These are phyloP conservation scores for Trichosanthes truncata DNA, from an alignment of 306 rosid species.

Conservation along the genomic window DNA sequence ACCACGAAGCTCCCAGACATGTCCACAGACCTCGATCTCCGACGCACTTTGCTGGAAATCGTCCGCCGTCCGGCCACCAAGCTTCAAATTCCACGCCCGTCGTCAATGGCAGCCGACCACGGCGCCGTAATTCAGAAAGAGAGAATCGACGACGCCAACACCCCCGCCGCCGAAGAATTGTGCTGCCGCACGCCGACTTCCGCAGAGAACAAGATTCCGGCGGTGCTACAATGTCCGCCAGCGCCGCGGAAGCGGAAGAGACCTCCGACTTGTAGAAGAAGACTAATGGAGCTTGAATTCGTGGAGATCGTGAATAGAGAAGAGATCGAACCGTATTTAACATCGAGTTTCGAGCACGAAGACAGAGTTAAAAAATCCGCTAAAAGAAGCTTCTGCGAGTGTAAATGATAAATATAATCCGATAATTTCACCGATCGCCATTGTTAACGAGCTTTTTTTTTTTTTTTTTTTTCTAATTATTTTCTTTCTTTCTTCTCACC, in stretches of 20 bases:
- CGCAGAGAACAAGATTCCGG: constrained; percentile 11
- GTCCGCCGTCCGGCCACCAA: background rate
- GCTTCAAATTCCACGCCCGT: background rate
- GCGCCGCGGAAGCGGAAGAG: constrained; percentile 28
- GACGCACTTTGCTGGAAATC: background rate
- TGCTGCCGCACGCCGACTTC: constrained; percentile 13
- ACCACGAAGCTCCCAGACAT: too few species aligned
- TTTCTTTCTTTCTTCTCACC: background rate
- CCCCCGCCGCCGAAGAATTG: background rate
- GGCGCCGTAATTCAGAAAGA: background rate
- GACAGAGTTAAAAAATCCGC: background rate
- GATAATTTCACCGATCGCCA: background rate
- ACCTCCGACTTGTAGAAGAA: constrained; percentile 30
- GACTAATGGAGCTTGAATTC: constrained; percentile 34
- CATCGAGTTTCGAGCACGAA: constrained; percentile 20
- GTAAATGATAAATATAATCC: constrained; percentile 24
- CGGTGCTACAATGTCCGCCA: constrained; percentile 2
- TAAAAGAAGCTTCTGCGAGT: constrained; percentile 30
- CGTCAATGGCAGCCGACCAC: background rate
- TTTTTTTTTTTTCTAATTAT: background rate
- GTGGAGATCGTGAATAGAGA: constrained; percentile 29
- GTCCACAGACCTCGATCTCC: constrained; percentile 9
- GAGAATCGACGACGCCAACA: background rate
- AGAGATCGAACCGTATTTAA: constrained; percentile 37
- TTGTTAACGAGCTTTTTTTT: background rate